A percentile compares a stretch with the other conserved stretches of the same genome.
Conservation (phyloP, 129 eudicot species). For the Cynara cardunculus region DNA sequence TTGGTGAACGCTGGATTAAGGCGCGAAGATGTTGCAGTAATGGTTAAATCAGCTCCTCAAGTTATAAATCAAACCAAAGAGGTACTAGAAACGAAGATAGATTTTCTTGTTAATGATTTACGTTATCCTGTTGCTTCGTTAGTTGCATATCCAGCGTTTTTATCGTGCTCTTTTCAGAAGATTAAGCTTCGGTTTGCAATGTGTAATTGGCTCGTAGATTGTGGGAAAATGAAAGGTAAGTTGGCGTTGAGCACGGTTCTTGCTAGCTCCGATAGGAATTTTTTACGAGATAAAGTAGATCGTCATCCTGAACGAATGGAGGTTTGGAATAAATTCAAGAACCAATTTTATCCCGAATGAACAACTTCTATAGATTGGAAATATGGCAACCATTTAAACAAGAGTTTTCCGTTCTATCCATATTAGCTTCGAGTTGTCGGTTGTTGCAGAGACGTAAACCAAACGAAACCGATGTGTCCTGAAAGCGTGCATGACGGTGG, state of each 20-base stretch:
- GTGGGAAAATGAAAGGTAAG: slow-evolving; percentile 32
- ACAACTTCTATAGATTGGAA: background rate
- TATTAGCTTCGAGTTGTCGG: background rate
- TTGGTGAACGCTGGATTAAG: slow-evolving; percentile 59
- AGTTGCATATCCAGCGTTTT: slow-evolving; percentile 42
- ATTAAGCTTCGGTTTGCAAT: slow-evolving; percentile 55
- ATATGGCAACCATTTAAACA: slow-evolving; percentile 4
- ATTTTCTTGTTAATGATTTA: slow-evolving; percentile 50
- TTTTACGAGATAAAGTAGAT: slow-evolving; percentile 45
- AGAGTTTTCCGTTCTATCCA: background rate
- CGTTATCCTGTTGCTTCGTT: slow-evolving; percentile 59
- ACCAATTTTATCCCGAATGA: slow-evolving; percentile 31
- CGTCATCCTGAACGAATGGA: slow-evolving; percentile 55
- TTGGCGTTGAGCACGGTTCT: slow-evolving; percentile 59
- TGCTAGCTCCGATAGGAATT: slow-evolving; percentile 45
- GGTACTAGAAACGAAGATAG: slow-evolving; percentile 49
- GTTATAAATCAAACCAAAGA: slow-evolving; percentile 54
- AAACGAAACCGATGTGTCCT: background rate
- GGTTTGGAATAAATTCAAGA: slow-evolving; percentile 59
- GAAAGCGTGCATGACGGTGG: background rate
- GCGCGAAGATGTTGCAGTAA: slow-evolving; percentile 35
- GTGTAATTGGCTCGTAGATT: slow-evolving; percentile 63
- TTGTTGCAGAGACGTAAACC: no score
- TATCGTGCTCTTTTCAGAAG: slow-evolving; percentile 44
- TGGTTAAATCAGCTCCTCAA: slow-evolving; percentile 64